Percentiles rank a stretch among this genome's conserved stretches.
Conservation (phyloP, 2,329 filamentous ascomycete genomes). For the Colletotrichum destructivum region DNA sequence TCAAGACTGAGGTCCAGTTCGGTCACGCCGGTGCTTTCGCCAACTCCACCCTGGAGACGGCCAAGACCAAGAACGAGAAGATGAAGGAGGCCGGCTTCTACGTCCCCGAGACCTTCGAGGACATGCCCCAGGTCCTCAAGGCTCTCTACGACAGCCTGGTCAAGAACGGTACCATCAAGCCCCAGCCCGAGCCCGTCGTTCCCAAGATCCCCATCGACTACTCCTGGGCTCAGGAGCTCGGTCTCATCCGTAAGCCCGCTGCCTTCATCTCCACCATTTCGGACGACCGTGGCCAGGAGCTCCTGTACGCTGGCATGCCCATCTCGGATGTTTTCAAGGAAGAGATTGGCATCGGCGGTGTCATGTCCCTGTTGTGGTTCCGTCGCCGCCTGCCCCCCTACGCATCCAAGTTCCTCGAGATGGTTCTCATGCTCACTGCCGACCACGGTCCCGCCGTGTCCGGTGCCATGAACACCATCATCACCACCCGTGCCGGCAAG, state of each 20-base stretch:
- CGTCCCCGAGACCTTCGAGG: constrained; percentile 97
- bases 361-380: constrained; percentile 99
- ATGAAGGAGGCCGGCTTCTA: constrained; percentile 96
- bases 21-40: constrained; percentile 98
- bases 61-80: constrained; percentile 94
- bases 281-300: constrained; percentile 99
- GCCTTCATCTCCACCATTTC: constrained; percentile 99
- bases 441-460: constrained; percentile 99
- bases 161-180: constrained; percentile 86
- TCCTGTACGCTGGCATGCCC: constrained; percentile 98
- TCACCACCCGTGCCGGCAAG: constrained; percentile 99
- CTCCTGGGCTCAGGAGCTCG: constrained; percentile 99
- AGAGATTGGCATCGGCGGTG: constrained; percentile 99
- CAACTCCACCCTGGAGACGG: constrained; percentile 99
- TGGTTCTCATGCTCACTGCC: constrained; percentile 99
- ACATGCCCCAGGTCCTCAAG: constrained; percentile 84
- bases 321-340: constrained; percentile 99
- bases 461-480: constrained; percentile 99
- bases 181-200: constrained; percentile 88
- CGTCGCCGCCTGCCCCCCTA: constrained; percentile 95
- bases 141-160: constrained; percentile 91
- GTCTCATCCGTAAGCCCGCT: constrained; percentile 99
- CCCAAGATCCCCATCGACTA: constrained; percentile 99
- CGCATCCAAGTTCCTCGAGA: constrained; percentile 99
- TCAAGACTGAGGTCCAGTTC: constrained; percentile 99